Conservation (phyloP, 176 grass and related monocot species). For the Paspalum vaginatum region DNA sequence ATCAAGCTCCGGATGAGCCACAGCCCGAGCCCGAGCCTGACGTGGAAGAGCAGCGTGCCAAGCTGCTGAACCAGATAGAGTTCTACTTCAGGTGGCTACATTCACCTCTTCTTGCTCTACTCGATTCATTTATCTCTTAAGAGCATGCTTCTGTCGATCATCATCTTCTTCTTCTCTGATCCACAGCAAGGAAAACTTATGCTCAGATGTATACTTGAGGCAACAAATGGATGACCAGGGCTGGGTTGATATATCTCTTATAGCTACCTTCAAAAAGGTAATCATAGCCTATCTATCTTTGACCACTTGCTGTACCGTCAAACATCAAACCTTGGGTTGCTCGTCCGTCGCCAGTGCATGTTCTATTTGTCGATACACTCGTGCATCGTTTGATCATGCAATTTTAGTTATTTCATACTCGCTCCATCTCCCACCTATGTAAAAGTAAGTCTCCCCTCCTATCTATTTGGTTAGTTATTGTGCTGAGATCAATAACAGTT, state of each 20-base stretch:
- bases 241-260: slow-evolving; percentile 81
- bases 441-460: background rate
- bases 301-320: background rate
- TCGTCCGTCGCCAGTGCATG: background rate
- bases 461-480: background rate
- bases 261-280: slow-evolving; percentile 92
- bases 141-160: slow-evolving; percentile 6
- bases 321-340: background rate
- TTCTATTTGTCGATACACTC: background rate
- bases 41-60: slow-evolving; percentile 40
- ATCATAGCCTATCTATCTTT: background rate
- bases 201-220: slow-evolving; percentile 78
- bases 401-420: background rate
- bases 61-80: slow-evolving; percentile 83
- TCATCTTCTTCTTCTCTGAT: slow-evolving; percentile 31
- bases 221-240: slow-evolving; percentile 85
- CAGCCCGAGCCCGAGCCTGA: slow-evolving; percentile 15
- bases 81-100: slow-evolving; percentile 90
- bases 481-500: background rate
- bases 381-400: background rate
- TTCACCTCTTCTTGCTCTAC: background rate
- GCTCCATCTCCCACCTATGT: background rate
- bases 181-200: slow-evolving; percentile 89
- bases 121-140: background rate
- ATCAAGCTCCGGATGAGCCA: slow-evolving; percentile 10